These are phyloP conservation scores for Linum tenue DNA, from an alignment of 345 rosid species.

Conservation along the genomic window DNA sequence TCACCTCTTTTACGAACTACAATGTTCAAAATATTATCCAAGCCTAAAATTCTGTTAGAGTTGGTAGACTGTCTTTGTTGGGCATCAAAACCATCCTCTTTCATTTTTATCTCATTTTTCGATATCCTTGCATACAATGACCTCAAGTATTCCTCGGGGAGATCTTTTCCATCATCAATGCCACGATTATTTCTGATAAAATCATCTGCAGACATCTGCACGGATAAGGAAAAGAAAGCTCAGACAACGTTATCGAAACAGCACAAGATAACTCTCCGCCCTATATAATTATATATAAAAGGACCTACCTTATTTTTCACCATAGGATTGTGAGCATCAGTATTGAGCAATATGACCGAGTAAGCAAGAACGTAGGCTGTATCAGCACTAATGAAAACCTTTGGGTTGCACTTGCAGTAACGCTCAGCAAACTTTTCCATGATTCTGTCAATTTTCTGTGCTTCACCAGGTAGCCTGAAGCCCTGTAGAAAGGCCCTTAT, in stretches of 20 bases:
- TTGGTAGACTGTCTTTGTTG: conserved; percentile 76
- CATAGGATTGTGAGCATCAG: conserved; percentile 97
- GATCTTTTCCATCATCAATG: conserved; percentile 96
- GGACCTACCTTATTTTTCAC: conserved; percentile 85
- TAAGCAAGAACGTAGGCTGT: conserved; percentile 98
- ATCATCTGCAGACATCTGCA: conserved; percentile 98
- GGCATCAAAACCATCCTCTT: conserved; percentile 68
- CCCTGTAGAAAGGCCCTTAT: conserved; percentile 76
- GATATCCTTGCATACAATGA: conserved; percentile 88
- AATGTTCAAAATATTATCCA: conserved; percentile 89
- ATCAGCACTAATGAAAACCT: conserved; percentile 88
- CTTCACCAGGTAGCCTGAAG: conserved; percentile 98
- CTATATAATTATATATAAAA: too few relatives aligned
- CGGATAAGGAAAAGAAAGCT: not conserved
- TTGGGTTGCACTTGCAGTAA: conserved; percentile 93
- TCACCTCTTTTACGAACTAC: conserved; percentile 92
- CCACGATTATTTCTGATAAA: conserved; percentile 96
- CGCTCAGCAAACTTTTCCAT: conserved; percentile 99
- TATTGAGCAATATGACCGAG: conserved; percentile 93
- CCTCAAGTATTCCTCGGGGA: conserved; percentile 83
- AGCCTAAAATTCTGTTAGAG: conserved; percentile 74
- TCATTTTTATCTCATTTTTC: conserved; percentile 96
- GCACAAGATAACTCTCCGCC: too few relatives aligned
- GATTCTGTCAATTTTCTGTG: conserved; percentile 96
- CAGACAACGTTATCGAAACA: not conserved